A percentile compares a stretch with the other conserved stretches of the same genome.
Conservation (phyloP, 1,139 yeast species). For the Hansenula lynferdii region DNA sequence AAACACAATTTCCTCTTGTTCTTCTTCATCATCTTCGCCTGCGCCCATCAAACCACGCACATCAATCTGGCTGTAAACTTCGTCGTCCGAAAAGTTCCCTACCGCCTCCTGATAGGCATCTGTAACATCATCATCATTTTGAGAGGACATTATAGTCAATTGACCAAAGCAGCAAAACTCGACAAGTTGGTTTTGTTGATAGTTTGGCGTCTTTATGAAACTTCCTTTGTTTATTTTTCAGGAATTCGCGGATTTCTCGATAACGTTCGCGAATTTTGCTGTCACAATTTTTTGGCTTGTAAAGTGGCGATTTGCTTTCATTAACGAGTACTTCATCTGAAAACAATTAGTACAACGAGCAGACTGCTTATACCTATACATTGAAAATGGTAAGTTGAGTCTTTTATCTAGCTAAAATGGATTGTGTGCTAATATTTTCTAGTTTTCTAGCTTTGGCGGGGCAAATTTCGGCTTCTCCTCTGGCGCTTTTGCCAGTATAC, state of each 20-base stretch:
- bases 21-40: slow-evolving; percentile 10
- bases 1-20: slow-evolving; percentile 13
- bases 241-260: no score
- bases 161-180: no score
- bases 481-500: slow-evolving; percentile 24
- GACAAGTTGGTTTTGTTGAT: no score
- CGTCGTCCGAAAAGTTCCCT: slow-evolving; percentile 22
- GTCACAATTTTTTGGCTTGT: not conserved
- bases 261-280: not conserved
- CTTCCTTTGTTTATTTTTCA: not conserved
- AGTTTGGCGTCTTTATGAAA: not conserved
- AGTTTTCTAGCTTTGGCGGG: slow-evolving; percentile 32
- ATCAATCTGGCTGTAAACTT: slow-evolving; percentile 21
- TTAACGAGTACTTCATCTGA: no score
- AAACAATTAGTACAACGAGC: no score
- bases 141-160: no score
- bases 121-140: no score
- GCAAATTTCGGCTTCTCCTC: slow-evolving; percentile 14
- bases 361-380: no score
- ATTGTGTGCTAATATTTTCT: not conserved
- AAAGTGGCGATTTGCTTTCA: not conserved
- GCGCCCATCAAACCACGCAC: slow-evolving; percentile 20
- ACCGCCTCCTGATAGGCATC: no score
- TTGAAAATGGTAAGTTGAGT: not conserved
- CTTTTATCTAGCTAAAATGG: no score